A percentile compares a stretch with the other conserved stretches of the same genome.
Evolutionary conservation across 2,329 filamentous ascomycete genomes (phyloP).

Genomic region (Trichophyton rubrum): DNA sequence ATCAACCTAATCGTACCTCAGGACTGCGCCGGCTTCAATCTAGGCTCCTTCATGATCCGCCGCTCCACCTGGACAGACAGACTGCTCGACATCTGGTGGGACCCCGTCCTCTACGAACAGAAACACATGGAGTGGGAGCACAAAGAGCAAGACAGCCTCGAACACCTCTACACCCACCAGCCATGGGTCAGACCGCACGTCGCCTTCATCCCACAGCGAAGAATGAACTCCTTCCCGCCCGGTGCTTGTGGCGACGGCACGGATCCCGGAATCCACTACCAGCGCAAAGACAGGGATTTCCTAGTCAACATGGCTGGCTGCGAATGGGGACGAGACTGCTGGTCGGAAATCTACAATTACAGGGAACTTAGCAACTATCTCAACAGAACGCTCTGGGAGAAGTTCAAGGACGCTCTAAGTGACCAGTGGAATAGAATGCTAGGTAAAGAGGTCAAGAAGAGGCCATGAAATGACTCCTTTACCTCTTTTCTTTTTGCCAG

Average conservation of each 20-base stretch:
- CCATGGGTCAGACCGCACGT: conserved; percentile 85
- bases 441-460: conserved; percentile 12
- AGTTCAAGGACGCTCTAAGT: conserved; percentile 27
- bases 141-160: conserved; percentile 92
- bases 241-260: conserved; percentile 59
- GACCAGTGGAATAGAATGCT: conserved; percentile 17
- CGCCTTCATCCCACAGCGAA: conserved; percentile 79
- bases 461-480: background rate
- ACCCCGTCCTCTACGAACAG: conserved; percentile 93
- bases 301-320: conserved; percentile 98
- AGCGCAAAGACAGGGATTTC: conserved; percentile 75
- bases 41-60: conserved; percentile 86
- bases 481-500: background rate
- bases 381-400: conserved; percentile 73
- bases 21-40: conserved; percentile 90
- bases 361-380: conserved; percentile 81
- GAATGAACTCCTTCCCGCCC: conserved; percentile 85
- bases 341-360: conserved; percentile 95
- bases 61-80: conserved; percentile 82
- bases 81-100: conserved; percentile 94
- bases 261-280: conserved; percentile 71
- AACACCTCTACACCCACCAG: conserved; percentile 81
- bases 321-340: conserved; percentile 92
- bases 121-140: conserved; percentile 99
- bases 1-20: conserved; percentile 83